phyloP scores from a whole-genome alignment of 768 basidiomycete genomes.

The Leccinum imitatum region DNA sequence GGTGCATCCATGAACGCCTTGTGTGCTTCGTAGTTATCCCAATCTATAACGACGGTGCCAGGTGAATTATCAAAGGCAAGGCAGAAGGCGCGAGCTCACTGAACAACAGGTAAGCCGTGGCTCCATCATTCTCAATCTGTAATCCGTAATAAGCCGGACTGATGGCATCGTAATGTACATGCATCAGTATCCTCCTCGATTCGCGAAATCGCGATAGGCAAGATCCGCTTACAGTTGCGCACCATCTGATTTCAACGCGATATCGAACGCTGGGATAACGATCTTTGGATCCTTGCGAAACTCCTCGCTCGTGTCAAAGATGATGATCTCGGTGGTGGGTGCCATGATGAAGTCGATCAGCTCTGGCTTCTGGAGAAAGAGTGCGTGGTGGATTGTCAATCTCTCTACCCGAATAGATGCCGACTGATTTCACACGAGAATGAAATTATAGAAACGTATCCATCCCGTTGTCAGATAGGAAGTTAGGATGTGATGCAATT shows the following conservation, averaged over 20 bases:
- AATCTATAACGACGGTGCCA: conserved; percentile 16
- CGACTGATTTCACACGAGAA: too few species aligned
- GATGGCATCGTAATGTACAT: neutral
- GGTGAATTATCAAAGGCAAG: neutral
- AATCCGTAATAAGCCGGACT: conserved; percentile 7
- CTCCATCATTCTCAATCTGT: conserved; percentile 18
- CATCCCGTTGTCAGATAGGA: too few species aligned
- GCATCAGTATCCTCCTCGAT: neutral
- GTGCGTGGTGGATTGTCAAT: neutral
- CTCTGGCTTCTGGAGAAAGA: neutral
- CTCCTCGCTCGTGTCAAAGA: neutral
- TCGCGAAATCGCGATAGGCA: neutral
- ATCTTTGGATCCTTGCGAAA: neutral
- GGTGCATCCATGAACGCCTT: conserved; percentile 7
- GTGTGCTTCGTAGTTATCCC: conserved; percentile 28
- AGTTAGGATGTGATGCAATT: too few species aligned
- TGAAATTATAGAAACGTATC: too few species aligned
- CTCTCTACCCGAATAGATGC: neutral
- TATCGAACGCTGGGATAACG: neutral
- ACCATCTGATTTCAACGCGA: neutral
- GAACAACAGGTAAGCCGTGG: conserved; percentile 16
- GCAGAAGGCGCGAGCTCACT: conserved; percentile 9
- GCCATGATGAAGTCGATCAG: neutral
- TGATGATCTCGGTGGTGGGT: neutral
- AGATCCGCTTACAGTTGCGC: neutral